Percentiles rank a stretch among this genome's conserved stretches.
phyloP scores from a whole-genome alignment of 2,329 filamentous ascomycete genomes.

The Aotearoamyces nothofagi region DNA sequence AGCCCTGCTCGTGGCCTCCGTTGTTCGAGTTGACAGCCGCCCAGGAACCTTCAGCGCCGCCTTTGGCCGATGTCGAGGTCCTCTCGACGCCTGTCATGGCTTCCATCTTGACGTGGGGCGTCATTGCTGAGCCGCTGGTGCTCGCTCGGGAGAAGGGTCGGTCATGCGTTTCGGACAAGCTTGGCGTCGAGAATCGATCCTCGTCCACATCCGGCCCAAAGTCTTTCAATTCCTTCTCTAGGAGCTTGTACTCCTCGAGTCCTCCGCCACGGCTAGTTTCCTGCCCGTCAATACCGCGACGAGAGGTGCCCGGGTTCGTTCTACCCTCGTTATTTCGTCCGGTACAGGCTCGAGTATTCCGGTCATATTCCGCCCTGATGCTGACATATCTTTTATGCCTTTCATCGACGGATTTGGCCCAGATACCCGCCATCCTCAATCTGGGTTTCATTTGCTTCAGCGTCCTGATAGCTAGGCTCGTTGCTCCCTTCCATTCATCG shows the following conservation, averaged over 20 bases:
- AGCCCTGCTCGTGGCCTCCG: too few relatives aligned
- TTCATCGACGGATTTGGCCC: conserved; percentile 34
- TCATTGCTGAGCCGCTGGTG: conserved; percentile 12
- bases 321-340: conserved; percentile 19
- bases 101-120: conserved; percentile 12
- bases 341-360: conserved; percentile 5
- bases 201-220: conserved; percentile 27
- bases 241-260: conserved; percentile 36
- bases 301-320: background rate
- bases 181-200: conserved; percentile 8
- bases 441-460: conserved; percentile 34
- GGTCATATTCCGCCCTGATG: conserved; percentile 28
- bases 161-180: conserved; percentile 13
- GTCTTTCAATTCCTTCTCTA: conserved; percentile 33
- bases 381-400: conserved; percentile 36
- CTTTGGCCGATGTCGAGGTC: conserved; percentile 8
- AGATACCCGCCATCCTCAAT: conserved; percentile 40
- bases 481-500: conserved; percentile 15
- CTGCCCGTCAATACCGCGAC: background rate
- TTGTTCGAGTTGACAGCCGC: conserved; percentile 17
- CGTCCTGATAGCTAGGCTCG: conserved; percentile 31
- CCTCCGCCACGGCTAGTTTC: conserved; percentile 32
- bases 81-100: conserved; percentile 17
- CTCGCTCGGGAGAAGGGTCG: conserved; percentile 13
- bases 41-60: conserved; percentile 9